Evolutionary conservation across 805 yeast genomes (phyloP), one percentile per base, ranked within the genome.

Genomic region (Saturnispora bothae): DNA sequence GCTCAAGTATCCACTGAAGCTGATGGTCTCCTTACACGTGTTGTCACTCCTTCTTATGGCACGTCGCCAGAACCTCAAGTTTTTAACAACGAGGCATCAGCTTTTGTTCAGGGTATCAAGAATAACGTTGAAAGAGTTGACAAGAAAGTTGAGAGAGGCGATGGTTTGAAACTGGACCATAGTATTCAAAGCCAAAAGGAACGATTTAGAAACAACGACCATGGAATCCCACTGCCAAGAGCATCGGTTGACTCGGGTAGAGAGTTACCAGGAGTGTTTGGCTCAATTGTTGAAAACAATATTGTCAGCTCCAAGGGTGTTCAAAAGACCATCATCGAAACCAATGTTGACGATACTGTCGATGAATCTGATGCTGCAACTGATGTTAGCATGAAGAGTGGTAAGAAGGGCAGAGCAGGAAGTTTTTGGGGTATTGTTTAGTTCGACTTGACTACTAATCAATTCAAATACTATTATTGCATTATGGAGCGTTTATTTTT

Each of bases 221-320:
- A 42, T 29, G 47, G 47, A 16, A 40, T 45, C 13, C 48, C 50
- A 8, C 34, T 46, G 17, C 52, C 49, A 26, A 41, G 39, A 27
- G 8, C 13, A n/a, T n/a, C n/a, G n/a, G n/a, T n/a, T n/a, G n/a
- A n/a, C n/a, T n/a, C n/a, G n/a, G n/a, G n/a, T n/a, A n/a, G n/a
- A n/a, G n/a, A n/a, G n/a, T n/a, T n/a, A n/a, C n/a, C 33, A 69
- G 19, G 16, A 3, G 25, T 22, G 6, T 15, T 34, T 25, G 28
- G 31, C n/a, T 16, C 33, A 10, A 77, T 85, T 38, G 71, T 83
- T 39, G 96, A 85, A 59, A 76, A 83, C 29, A 47, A 37, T 25
- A 78, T 85, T 14, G 76, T 85, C n/a, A 81, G 78, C 36, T 81
- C 81, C 20, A 77, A 79, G 52, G 96, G 95, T 38, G 82, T 83